These are phyloP conservation scores for Cucurbita moschata DNA, from an alignment of 306 rosid genomes.

Conservation along the genomic window DNA sequence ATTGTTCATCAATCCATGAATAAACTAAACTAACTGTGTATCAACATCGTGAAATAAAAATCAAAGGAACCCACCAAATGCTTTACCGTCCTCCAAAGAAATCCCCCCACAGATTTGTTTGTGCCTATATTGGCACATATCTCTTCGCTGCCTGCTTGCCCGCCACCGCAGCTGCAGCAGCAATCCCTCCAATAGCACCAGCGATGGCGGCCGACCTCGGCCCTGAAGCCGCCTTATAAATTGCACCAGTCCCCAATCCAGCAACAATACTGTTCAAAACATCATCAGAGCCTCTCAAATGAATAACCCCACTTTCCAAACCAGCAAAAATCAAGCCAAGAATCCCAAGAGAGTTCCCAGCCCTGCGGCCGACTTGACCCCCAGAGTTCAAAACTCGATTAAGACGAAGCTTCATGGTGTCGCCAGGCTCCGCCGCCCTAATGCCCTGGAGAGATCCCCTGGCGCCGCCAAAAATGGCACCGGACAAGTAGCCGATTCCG, in stretches of 20 bases:
- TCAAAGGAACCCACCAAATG: not conserved
- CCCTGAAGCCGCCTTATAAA: conserved; percentile 41
- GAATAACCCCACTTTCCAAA: conserved; percentile 30
- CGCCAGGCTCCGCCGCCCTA: conserved; percentile 39
- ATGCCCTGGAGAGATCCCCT: conserved; percentile 36
- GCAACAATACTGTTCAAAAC: conserved; percentile 42
- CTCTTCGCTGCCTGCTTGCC: conserved; percentile 47
- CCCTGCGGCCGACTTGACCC: conserved; percentile 36
- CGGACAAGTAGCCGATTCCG: conserved; percentile 45
- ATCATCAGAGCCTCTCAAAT: conserved; percentile 35
- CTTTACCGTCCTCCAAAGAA: not conserved
- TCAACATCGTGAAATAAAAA: not conserved
- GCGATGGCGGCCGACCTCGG: conserved; percentile 59
- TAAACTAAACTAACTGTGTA: not conserved
- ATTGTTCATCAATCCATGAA: not conserved
- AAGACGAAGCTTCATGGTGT: conserved; percentile 39
- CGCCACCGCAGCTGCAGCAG: conserved; percentile 43
- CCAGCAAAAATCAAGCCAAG: conserved; percentile 46
- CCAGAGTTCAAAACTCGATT: conserved; percentile 57
- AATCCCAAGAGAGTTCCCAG: conserved; percentile 44
- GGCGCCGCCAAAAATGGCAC: conserved; percentile 36
- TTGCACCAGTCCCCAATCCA: conserved; percentile 57
- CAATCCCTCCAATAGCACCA: conserved; percentile 47
- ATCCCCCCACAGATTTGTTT: not conserved
- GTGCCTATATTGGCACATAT: conserved; percentile 24